Base-by-base conservation (phyloP, 768 basidiomycete genomes). In the Hortiboletus campestris region DNA sequence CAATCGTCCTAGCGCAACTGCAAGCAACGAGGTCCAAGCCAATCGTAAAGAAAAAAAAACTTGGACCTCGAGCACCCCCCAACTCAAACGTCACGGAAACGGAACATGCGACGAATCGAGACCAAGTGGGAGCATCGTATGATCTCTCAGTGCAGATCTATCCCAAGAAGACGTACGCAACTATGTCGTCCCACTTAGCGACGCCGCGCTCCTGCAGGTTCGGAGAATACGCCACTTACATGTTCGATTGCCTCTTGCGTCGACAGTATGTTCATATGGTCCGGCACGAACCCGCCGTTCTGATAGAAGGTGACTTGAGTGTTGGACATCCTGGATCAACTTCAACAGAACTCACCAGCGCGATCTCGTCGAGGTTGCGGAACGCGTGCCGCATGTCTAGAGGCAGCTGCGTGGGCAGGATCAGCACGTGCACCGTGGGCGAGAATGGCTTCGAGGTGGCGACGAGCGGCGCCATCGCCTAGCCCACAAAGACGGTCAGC, bases 221-320 rank as follows among this genome's bases (percentile, higher is more conserved):
- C 17, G 4, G 9, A n/a, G 38, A 16, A 25, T 8, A 47, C 29
- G 9, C 25, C n/a, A 60, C 69, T 51, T 32, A 90, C 90, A 67
- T 90, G 85, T 36, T 73, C 72, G 17, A 76, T 63, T 12, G 88
- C 87, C 40, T 88, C 84, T 5, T 66, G 47, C 12, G 73, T 74
- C 10, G 85, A 77, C 14, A 92, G 63, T 20, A 92, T 70, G 64
- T 91, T 88, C 88, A 92, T 91, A 61, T 91, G 86, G 58, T 89
- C 83, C 10, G 88, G 88, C 31, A 81, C 57, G 38, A 65, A 69
- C 20, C 81, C 79, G 25, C 79, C 73, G 48, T 84, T 82, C 82
- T 82, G 61, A 53, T 46, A 19, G 22, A 4, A 46, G n/a, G n/a
- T 8, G 25, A 25, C 17, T 3, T 43, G 2, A 58, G 36, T 25